These are phyloP conservation scores for Aspergillus incahuasiensis DNA, from an alignment of 495 filamentous ascomycete species.

Conservation along the genomic window DNA sequence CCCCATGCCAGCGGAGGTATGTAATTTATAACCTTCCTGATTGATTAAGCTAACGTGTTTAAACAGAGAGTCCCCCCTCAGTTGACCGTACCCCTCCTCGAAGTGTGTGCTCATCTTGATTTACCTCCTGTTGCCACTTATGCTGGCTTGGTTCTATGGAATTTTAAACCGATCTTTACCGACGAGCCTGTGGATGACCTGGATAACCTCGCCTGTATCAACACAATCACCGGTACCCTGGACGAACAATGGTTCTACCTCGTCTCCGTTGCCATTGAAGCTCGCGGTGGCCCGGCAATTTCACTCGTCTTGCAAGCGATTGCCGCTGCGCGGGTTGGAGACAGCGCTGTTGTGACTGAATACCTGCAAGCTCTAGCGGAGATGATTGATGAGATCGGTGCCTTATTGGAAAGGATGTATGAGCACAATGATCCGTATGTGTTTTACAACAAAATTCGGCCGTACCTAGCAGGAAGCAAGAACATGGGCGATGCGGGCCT, in stretches of 20 bases:
- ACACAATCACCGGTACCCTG: constrained; percentile 89
- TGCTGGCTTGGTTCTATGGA: constrained; percentile 88
- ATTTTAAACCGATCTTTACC: constrained; percentile 83
- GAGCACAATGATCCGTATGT: constrained; percentile 89
- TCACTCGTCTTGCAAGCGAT: constrained; percentile 87
- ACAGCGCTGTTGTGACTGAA: constrained; percentile 65
- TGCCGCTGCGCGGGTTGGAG: constrained; percentile 65
- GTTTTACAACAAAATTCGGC: constrained; percentile 91
- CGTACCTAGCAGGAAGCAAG: constrained; percentile 91
- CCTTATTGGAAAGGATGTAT: constrained; percentile 76
- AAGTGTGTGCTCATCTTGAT: constrained; percentile 75
- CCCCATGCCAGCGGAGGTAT: constrained; percentile 70
- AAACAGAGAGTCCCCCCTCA: constrained; percentile 73
- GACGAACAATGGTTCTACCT: constrained; percentile 93
- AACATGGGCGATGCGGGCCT: constrained; percentile 94
- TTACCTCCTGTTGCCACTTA: constrained; percentile 94
- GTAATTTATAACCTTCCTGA: constrained; percentile 8
- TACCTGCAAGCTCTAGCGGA: constrained; percentile 77
- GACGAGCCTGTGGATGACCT: constrained; percentile 75
- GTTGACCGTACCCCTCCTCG: constrained; percentile 76
- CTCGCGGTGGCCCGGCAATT: constrained; percentile 82
- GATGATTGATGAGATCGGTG: constrained; percentile 75
- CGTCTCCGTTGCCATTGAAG: constrained; percentile 92
- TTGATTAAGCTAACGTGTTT: no score
- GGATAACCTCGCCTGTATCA: constrained; percentile 76